Evolutionary conservation across 208 protist genomes (phyloP), one percentile per base, ranked within the genome.

Genomic region (Zelonia costaricensis): DNA sequence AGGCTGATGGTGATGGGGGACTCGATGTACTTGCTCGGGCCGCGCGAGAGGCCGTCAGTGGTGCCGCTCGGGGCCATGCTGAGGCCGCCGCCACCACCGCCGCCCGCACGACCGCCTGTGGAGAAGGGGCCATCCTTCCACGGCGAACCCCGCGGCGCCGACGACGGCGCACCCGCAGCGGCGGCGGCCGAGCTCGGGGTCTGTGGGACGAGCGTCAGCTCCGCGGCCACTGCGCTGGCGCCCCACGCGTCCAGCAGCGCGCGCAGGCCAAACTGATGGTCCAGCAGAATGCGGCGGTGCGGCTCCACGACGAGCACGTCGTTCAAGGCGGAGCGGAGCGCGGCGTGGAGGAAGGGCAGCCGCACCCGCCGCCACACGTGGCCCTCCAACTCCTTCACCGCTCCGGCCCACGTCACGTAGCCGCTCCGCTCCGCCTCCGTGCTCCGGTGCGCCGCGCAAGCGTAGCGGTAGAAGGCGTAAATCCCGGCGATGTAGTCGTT

Each of bases 241-340:
- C 40, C 62, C 78, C 78, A 92, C 18, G 65, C 65, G 20, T 87
- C 80, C 23, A 92, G 77, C 68, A 82, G 66, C n/a, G 77, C 69
- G 23, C 65, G 62, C 42, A 89, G 71, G 6, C 86, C 86, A 51
- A 68, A 67, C n/a, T 67, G 48, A 1, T 53, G 28, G 46, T 89
- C 82, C 15, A 89, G 69, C 44, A 92, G 71, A 51, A 92, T 52
- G 23, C 40, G 31, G 42, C 80, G 76, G 49, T 89, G 82, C 12
- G 69, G 65, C 39, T 85, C 76, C 28, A 83, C 59, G 25, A 92
- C 56, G 12, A 92, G 70, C 20, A 79, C 62, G 15, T 78, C 62
- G 25, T 69, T 49, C 48, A 92, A 27, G 9, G 57, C 52, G 44
- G 55, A 70, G 0, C 59, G 71, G 36, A 86, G 28, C n/a, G 64